A percentile compares a stretch with the other conserved stretches of the same genome.
Conservation (phyloP, 345 rosid genomes). For the Brassica juncea region DNA sequence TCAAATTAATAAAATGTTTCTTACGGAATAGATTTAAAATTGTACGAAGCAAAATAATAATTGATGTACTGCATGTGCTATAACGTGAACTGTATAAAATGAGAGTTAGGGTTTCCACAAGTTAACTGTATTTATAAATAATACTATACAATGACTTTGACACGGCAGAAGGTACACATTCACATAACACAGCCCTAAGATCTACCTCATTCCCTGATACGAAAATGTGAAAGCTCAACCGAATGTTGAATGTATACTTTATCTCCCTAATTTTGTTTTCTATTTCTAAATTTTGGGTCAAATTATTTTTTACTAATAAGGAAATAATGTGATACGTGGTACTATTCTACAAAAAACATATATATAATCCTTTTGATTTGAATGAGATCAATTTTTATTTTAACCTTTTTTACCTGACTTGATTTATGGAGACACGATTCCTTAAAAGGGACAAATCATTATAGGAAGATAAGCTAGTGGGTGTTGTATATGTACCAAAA, state of each 20-base stretch:
- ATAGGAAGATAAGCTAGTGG: not conserved
- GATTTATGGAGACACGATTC: conserved; percentile 34
- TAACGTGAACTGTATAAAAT: conserved; percentile 19
- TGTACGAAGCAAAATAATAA: not conserved
- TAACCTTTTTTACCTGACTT: conserved; percentile 2
- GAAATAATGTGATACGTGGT: not conserved
- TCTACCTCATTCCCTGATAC: not conserved
- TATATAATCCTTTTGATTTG: not conserved
- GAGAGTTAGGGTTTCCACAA: conserved; percentile 31
- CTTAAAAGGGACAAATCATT: conserved; percentile 34
- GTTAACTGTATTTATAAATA: conserved; percentile 15
- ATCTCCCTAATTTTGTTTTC: not conserved
- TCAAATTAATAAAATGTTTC: not conserved
- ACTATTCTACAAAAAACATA: not conserved
- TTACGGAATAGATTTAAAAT: not conserved
- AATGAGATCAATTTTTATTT: not conserved
- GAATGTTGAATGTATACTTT: not conserved
- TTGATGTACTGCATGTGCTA: conserved; percentile 32
- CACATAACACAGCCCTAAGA: conserved; percentile 13
- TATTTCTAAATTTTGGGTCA: not conserved
- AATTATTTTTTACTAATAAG: not conserved
- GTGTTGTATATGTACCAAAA: not conserved
- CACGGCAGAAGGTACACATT: not conserved
- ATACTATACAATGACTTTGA: conserved; percentile 5
- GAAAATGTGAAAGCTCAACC: not conserved